Evolutionary conservation across 2,329 filamentous ascomycete species (phyloP), one percentile per base, ranked within the genome.

Genomic region (Trichoderma guizhouense): DNA sequence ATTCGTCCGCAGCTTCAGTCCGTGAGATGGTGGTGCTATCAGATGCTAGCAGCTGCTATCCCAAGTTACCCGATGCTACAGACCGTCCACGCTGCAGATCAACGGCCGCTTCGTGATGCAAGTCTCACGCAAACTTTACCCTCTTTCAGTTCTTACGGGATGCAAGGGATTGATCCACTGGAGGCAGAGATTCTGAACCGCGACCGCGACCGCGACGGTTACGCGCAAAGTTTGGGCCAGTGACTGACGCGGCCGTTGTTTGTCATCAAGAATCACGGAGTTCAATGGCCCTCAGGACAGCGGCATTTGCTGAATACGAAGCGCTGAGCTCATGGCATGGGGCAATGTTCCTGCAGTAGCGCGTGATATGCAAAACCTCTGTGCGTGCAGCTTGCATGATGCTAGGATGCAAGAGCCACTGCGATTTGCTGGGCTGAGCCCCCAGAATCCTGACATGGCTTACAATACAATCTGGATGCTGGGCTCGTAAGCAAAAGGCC

Each of bases 321-420:
- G 18, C 11, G 18, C 36, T 39, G 26, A n/a, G 9, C 18, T 26
- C 24, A 9, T 28, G n/a, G 64, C 51, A 53, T 36, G 64, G 51
- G 64, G 24, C 64, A 57, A 43, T 21, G 71, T 72, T 72, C 71
- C 71, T 72, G 71, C 71, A 72, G 71, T 72, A 72, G 71, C 64
- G 71, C 26, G 39, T 72, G 32, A 34, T 60, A 28, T 57, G 58
- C 63, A 47, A 26, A 34, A n/a, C 14, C 34, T 30, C 63, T 67
- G 55, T 60, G 34, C 63, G 30, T 71, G 55, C 53, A 51, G 36
- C 62, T 67, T 60, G 57, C 66, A 61, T 60, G 57, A 32, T 43
- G 24, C 64, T 39, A 18, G 24, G 34, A 24, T 28, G 32, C 53
- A 30, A 36, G 30, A 68, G 36, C 26, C 32, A 21, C 39, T 43